These are phyloP conservation scores for Daldinia vernicosa DNA, from an alignment of 495 filamentous ascomycete species.

Conservation along the genomic window DNA sequence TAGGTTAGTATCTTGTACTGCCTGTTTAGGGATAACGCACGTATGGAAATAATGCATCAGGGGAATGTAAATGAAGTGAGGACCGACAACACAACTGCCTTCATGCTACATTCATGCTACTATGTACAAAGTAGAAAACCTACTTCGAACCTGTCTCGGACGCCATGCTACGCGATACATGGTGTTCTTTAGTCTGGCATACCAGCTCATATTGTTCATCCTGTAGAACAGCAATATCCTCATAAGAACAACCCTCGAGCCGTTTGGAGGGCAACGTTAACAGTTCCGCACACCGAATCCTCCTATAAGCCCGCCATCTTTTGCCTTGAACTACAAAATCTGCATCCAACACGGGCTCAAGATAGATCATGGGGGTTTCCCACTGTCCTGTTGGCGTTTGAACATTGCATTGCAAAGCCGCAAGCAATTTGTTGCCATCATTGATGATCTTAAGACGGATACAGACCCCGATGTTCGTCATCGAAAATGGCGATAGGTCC, in stretches of 20 bases:
- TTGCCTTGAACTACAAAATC: conserved; percentile 2
- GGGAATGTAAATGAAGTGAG: conserved; percentile 1
- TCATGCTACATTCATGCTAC: background rate
- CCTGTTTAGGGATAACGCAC: background rate
- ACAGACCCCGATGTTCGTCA: conserved; percentile 21
- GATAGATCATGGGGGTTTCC: conserved; percentile 20
- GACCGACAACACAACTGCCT: background rate
- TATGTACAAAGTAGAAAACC: background rate
- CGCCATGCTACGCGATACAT: background rate
- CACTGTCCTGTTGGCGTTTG: conserved; percentile 14
- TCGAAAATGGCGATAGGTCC: conserved; percentile 12
- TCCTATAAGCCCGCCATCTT: conserved; percentile 14
- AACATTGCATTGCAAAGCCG: conserved; percentile 22
- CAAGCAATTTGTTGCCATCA: background rate
- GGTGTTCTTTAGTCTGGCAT: background rate
- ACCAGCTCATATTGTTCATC: conserved; percentile 25
- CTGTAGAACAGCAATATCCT: conserved; percentile 18
- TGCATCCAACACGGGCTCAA: conserved; percentile 7
- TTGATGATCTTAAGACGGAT: conserved; percentile 7
- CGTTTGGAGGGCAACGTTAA: conserved; percentile 8
- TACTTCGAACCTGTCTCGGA: background rate
- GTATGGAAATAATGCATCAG: background rate
- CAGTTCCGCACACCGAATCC: conserved; percentile 24
- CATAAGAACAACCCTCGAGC: background rate
- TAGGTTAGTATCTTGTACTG: background rate